Evolutionary conservation across 179 eudicot genomes (phyloP).

Genomic region (Amaranthus tricolor): DNA sequence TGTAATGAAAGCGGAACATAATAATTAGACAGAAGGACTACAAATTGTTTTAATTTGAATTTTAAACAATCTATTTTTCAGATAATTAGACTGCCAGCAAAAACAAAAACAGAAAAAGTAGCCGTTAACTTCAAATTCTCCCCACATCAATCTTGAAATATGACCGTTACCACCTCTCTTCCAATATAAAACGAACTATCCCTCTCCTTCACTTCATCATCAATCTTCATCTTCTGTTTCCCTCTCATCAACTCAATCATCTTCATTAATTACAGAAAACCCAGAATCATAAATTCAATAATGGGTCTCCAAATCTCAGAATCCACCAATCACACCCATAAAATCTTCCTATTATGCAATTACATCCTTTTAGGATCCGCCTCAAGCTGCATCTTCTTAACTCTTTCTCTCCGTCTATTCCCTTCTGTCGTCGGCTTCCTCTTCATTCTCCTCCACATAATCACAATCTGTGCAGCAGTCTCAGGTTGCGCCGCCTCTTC

Average conservation of each 20-base stretch:
- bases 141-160: slow-evolving; percentile 3
- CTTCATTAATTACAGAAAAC: not conserved
- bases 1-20: too few species aligned
- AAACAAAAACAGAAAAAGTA: not conserved
- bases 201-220: not conserved
- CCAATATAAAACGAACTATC: slow-evolving; percentile 8
- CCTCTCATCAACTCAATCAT: not conserved
- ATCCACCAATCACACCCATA: slow-evolving; percentile 28
- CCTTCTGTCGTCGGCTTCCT: slow-evolving; percentile 44
- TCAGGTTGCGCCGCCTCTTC: slow-evolving; percentile 38
- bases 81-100: not conserved
- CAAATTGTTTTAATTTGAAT: not conserved
- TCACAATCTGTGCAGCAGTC: slow-evolving; percentile 51
- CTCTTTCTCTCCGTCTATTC: slow-evolving; percentile 53
- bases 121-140: slow-evolving; percentile 28
- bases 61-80: not conserved
- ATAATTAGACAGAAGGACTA: not conserved
- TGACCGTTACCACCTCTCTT: slow-evolving; percentile 24
- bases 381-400: slow-evolving; percentile 59
- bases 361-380: slow-evolving; percentile 55
- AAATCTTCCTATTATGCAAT: slow-evolving; percentile 44
- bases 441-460: slow-evolving; percentile 49
- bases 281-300: not conserved
- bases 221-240: not conserved
- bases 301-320: slow-evolving; percentile 16